phyloP scores from a whole-genome alignment of 805 yeast species.

The Helenozyma rhizophorensis region DNA sequence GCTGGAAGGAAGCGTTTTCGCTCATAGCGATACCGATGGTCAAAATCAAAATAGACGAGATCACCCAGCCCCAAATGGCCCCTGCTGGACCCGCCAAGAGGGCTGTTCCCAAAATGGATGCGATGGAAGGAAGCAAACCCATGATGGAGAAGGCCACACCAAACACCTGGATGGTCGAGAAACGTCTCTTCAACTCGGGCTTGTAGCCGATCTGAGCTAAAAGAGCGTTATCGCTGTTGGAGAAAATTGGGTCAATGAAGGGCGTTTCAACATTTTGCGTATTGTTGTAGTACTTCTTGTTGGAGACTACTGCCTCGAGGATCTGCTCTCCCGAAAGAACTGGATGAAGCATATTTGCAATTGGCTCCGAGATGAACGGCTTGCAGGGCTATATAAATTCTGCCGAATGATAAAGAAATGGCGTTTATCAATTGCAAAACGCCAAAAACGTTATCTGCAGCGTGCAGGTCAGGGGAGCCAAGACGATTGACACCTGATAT shows the following conservation, averaged over 20 bases:
- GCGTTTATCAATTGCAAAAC: no score
- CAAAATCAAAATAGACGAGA: slow-evolving; percentile 52
- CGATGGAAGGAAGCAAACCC: slow-evolving; percentile 65
- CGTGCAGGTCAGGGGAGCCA: no score
- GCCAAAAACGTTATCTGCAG: no score
- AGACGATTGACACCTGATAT: no score
- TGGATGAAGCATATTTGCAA: slow-evolving; percentile 6
- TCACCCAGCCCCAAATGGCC: slow-evolving; percentile 71
- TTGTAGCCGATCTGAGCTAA: slow-evolving; percentile 63
- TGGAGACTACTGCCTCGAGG: slow-evolving; percentile 21
- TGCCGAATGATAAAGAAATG: no score
- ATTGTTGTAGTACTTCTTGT: slow-evolving; percentile 23
- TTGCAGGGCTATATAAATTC: no score
- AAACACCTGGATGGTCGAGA: slow-evolving; percentile 59
- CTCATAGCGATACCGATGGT: slow-evolving; percentile 61
- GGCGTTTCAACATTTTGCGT: slow-evolving; percentile 27
- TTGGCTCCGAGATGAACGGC: no score
- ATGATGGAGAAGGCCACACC: slow-evolving; percentile 70
- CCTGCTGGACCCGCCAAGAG: slow-evolving; percentile 62
- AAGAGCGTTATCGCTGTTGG: slow-evolving; percentile 23
- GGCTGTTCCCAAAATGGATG: slow-evolving; percentile 51
- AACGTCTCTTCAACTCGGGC: slow-evolving; percentile 60
- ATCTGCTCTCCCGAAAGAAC: slow-evolving; percentile 19
- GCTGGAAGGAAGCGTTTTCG: slow-evolving; percentile 63
- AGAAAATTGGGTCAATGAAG: slow-evolving; percentile 13